Evolutionary conservation across 2,329 filamentous ascomycete species (phyloP).

Genomic region (Talaromyces verruculosus): DNA sequence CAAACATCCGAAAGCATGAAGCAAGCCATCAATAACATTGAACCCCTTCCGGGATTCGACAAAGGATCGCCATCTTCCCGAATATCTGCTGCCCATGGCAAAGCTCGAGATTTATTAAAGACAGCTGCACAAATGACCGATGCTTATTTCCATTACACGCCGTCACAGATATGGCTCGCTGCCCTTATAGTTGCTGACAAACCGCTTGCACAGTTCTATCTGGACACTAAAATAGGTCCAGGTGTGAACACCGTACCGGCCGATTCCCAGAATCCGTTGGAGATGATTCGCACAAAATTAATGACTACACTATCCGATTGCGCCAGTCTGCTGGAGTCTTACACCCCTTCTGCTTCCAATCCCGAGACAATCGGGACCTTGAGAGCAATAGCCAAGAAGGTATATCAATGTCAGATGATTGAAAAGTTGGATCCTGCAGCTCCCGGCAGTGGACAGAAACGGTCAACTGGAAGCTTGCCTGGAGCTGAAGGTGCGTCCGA

Average conservation of each 20-base stretch:
- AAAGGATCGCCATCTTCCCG: constrained; percentile 43
- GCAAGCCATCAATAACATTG: constrained; percentile 33
- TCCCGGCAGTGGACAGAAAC: constrained; percentile 41
- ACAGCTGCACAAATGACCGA: constrained; percentile 83
- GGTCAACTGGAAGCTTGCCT: constrained; percentile 36
- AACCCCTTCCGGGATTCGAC: constrained; percentile 27
- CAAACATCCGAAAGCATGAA: constrained; percentile 36
- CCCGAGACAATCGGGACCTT: constrained; percentile 45
- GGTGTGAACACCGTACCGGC: constrained; percentile 24
- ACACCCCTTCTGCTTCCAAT: constrained; percentile 39
- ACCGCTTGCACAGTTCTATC: constrained; percentile 46
- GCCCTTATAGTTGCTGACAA: constrained; percentile 73
- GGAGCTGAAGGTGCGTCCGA: constrained; percentile 33
- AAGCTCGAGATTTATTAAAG: constrained; percentile 71
- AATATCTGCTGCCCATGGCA: constrained; percentile 65
- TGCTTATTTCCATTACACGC: constrained; percentile 95
- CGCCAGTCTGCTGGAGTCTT: constrained; percentile 40
- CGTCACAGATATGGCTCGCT: constrained; percentile 88
- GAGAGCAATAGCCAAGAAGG: constrained; percentile 50
- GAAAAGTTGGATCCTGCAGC: constrained; percentile 47
- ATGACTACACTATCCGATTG: constrained; percentile 41
- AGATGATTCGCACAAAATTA: constrained; percentile 40
- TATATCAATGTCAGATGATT: constrained; percentile 51
- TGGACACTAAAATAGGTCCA: constrained; percentile 45
- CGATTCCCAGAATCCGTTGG: constrained; percentile 27